Evolutionary conservation across 2,329 filamentous ascomycete species (phyloP), one percentile per base, ranked within the genome.

Genomic region (Penicillium sp.): DNA sequence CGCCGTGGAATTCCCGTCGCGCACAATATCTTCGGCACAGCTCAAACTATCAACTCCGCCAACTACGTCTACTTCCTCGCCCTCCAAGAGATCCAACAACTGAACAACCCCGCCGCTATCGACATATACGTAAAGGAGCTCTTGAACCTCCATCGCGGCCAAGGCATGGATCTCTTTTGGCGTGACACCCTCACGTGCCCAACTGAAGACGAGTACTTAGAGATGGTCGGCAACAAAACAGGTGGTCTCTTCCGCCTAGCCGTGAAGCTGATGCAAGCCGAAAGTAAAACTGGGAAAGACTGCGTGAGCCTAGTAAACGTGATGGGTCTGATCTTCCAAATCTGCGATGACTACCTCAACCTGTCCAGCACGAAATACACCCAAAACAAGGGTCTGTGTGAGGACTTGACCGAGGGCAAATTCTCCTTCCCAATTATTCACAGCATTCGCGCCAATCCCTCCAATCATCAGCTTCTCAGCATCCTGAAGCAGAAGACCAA

Each of bases 371-470:
- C 76, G n/a, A 80, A 85, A 65, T 96, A 96, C 78, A 86, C 85
- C 34, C 79, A 87, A 59, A 93, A 95, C 73, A 97, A 97, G 77
- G 94, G 93, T 45, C 83, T 96, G 62, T 95, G 90, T 72, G 93
- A 97, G 76, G 94, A 97, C 73, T 76, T 97, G 63, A 96, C 91
- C 1, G 94, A 97, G 76, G 93, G 93, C 58, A 97, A 97, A 79
- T 96, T 96, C 77, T 93, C 88, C 24, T 96, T 96, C 70, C 91
- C 92, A 38, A 86, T 97, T 65, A 96, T 97, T 65, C 93, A 97
- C 76, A 88, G 88, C 70, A 95, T 97, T 62, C 88, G 71, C 57
- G 76, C 87, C 54, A 83, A 91, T 68, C 73, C 73, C 2, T 64
- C 64, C 3, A 77, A 76, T 50, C 68, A 89, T 84, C 16, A 95